A percentile compares a stretch with the other conserved stretches of the same genome.
phyloP scores from a whole-genome alignment of 257 asterid genomes.

The Rhazya stricta region DNA sequence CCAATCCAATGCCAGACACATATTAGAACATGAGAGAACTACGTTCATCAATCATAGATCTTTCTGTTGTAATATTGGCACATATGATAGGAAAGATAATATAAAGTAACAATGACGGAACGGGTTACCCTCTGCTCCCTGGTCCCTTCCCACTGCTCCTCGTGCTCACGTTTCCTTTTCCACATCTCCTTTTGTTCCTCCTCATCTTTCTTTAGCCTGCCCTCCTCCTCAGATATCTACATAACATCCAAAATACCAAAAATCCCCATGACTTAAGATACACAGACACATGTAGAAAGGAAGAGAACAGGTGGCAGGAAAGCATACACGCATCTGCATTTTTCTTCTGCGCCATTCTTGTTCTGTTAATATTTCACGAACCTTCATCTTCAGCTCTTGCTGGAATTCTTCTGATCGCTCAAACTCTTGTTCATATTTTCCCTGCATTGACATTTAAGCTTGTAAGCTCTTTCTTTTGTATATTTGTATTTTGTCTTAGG shows the following conservation, averaged over 20 bases:
- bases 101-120: constrained; percentile 7
- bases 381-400: constrained; percentile 84
- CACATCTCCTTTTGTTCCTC: constrained; percentile 97
- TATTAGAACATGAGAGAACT: background rate
- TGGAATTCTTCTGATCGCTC: constrained; percentile 81
- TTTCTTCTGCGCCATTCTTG: constrained; percentile 99
- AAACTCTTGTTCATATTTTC: constrained; percentile 81
- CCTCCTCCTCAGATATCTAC: constrained; percentile 99
- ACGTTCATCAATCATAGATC: background rate
- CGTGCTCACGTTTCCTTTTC: constrained; percentile 98
- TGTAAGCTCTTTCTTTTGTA: background rate
- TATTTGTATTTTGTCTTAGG: background rate
- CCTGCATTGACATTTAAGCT: constrained; percentile 43
- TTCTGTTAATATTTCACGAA: constrained; percentile 90
- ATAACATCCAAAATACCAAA: constrained; percentile 7
- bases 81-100: background rate
- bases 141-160: constrained; percentile 99
- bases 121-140: constrained; percentile 82
- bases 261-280: background rate
- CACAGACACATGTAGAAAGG: background rate
- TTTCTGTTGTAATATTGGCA: background rate
- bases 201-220: constrained; percentile 97
- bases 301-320: background rate
- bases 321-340: constrained; percentile 93
- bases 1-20: background rate